Percentiles rank a stretch among this genome's conserved stretches.
phyloP scores from a whole-genome alignment of 2,329 filamentous ascomycete species.

The Diplodia intermedia region DNA sequence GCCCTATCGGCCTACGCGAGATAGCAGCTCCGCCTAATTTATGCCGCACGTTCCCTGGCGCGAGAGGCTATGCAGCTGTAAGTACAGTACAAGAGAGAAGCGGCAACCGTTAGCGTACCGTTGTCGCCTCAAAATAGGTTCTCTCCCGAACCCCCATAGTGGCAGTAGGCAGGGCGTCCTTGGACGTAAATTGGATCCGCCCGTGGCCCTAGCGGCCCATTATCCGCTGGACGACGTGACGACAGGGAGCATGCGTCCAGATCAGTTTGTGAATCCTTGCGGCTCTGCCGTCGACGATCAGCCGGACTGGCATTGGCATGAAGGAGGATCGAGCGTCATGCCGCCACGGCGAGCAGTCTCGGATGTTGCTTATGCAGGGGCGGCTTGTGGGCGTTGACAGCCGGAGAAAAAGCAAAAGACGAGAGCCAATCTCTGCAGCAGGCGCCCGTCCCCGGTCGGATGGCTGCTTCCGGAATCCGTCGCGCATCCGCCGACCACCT shows the following conservation, averaged over 20 bases:
- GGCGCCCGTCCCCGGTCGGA: slow-evolving; percentile 8
- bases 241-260: slow-evolving; percentile 11
- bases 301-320: slow-evolving; percentile 10
- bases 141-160: background rate
- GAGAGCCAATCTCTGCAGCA: slow-evolving; percentile 8
- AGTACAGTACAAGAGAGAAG: background rate
- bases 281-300: slow-evolving; percentile 17
- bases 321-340: slow-evolving; percentile 10
- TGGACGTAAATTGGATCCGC: background rate
- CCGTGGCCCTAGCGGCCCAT: background rate
- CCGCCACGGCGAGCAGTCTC: background rate
- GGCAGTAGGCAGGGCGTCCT: background rate
- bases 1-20: slow-evolving; percentile 17
- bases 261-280: slow-evolving; percentile 3
- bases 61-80: slow-evolving; percentile 7
- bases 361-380: slow-evolving; percentile 11
- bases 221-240: background rate
- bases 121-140: background rate
- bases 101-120: background rate
- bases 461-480: slow-evolving; percentile 12
- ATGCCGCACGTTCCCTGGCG: slow-evolving; percentile 16
- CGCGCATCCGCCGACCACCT: background rate
- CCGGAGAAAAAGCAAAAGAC: slow-evolving; percentile 8
- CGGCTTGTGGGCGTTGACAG: background rate
- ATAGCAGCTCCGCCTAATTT: slow-evolving; percentile 16